Evolutionary conservation across 2,329 filamentous ascomycete genomes (phyloP), one percentile per base, ranked within the genome.

Genomic region (Pestalotiopsis sp.): DNA sequence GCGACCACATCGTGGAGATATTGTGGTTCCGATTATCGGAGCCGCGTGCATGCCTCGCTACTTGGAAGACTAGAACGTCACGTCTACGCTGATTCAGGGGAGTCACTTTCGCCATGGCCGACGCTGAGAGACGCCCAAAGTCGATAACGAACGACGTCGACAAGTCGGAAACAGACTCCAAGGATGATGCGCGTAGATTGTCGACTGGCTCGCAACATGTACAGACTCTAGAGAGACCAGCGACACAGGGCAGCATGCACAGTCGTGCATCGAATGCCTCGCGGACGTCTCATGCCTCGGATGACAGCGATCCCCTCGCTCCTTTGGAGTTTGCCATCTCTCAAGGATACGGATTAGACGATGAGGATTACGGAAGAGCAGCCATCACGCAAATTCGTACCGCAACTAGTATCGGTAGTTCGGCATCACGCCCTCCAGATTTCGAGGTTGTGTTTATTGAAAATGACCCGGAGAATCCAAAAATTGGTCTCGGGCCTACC

Each of bases 401-500:
- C 2, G 78, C 80, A 36, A 80, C 82, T 65, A 84, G 82, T 69
- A 73, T 83, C 56, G 78, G 79, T 64, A 84, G 82, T 70, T 78
- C 77, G 27, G 81, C 81, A 2, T 84, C 82, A 17, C 79, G 83
- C 2, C 80, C 82, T 2, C 85, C 89, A 4, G 87, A 89, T 36
- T 95, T 90, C 74, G 93, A 96, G 79, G 86, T 95, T 66, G 90
- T 92, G 74, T 94, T 93, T 77, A 86, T 88, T 17, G 87, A 87
- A 1, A 81, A 86, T 69, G 91, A 92, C 74, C 82, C 83, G 2
- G 84, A 86, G 13, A 91, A 94, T 74, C 92, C 93, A 0, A 84
- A 68, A 91, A 92, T 76, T 95, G 92, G 92, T 79, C 88, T 0
- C 75, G 90, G 40, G 85, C 81, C 78, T 79, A 78, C 69, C 77